Evolutionary conservation across 768 basidiomycete species (phyloP).

Genomic region (Suillus subaureus): DNA sequence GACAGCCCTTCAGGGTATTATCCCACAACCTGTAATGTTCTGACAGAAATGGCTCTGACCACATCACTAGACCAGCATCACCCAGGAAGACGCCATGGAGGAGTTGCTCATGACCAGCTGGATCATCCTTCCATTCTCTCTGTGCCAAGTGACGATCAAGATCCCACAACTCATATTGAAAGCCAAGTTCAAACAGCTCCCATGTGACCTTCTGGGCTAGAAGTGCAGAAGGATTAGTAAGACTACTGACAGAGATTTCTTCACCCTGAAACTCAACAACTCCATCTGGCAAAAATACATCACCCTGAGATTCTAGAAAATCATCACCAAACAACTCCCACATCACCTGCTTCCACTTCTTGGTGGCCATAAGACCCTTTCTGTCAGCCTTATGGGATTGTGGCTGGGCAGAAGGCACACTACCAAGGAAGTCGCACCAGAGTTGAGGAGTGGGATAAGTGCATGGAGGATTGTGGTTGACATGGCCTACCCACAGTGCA

Average conservation of each 20-base stretch:
- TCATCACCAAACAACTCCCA: conserved; percentile 10
- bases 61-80: conserved; percentile 8
- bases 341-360: conserved; percentile 3
- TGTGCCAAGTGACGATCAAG: conserved; percentile 14
- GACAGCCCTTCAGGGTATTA: neutral
- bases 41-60: neutral
- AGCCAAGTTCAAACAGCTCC: conserved; percentile 25
- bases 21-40: neutral
- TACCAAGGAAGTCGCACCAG: conserved; percentile 3
- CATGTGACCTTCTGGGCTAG: conserved; percentile 17
- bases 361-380: neutral
- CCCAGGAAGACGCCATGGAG: conserved; percentile 9
- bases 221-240: conserved; percentile 2
- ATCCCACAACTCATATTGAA: conserved; percentile 20
- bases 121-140: neutral
- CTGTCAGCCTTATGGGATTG: neutral
- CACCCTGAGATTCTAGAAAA: neutral
- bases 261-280: conserved; percentile 5
- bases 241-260: neutral
- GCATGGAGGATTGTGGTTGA: neutral
- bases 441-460: conserved; percentile 7
- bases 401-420: neutral
- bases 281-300: neutral
- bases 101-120: neutral
- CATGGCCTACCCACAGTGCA: neutral